Evolutionary conservation across 495 filamentous ascomycete species (phyloP), one percentile per base, ranked within the genome.

Genomic region (Penicillium cinerascens): DNA sequence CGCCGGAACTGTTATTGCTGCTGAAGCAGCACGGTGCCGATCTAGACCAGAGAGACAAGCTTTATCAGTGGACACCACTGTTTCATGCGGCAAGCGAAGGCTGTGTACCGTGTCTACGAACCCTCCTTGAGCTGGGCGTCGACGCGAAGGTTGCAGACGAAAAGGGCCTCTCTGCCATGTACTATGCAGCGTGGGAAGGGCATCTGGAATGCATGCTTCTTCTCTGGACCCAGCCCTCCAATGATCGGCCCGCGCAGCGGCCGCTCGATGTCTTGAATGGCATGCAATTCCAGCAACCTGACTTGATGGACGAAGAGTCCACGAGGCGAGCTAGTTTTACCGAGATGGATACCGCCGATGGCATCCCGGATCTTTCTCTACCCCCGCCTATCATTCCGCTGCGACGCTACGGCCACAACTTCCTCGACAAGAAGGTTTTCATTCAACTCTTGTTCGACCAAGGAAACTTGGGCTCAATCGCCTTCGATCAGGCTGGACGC

Each of bases 121-220:
- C 83, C 1, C 79, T 98, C 17, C 73, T 98, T 6, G 79, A 88
- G 40, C 76, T 85, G 44, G 85, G 85, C 20, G 93, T 86, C 20
- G 80, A 89, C 60, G 79, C 84, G 6, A 81, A 86, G 49, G 86
- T 89, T 40, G 67, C 86, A 23, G 93, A 98, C 62, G 93, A 98
- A 68, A 97, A 97, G 67, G 87, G 85, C 17, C 77, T 96, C 6
- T 89, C 91, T 4, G 91, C 93, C 7, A 89, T 97, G 87, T 97
- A 98, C 68, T 97, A 98, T 71, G 95, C 93, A 17, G 91, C 92
- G 0, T 98, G 95, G 95, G 93, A 98, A 75, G 95, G 95, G 1
- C 88, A 97, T 65, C 70, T 96, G 45, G 87, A 92, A 63, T 97
- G 92, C 67, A 97, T 98, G 88, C 81, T 86, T 47, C 80, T 95